These are phyloP conservation scores for Podosphaera fusca DNA, from an alignment of 2,329 filamentous ascomycete species.

Conservation along the genomic window DNA sequence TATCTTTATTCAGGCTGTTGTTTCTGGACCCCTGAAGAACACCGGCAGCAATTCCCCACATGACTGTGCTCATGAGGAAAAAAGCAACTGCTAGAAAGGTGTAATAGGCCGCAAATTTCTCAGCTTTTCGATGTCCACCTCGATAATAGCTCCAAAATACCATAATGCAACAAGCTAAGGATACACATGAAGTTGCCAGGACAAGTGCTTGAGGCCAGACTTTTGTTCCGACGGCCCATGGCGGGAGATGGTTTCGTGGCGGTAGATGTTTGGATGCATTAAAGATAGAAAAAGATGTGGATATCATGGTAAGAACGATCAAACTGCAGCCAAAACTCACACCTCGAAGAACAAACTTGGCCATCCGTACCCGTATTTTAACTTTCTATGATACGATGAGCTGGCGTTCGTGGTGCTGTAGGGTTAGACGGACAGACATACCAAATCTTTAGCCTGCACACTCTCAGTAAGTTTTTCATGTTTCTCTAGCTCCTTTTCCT, in stretches of 20 bases:
- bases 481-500: constrained; percentile 74
- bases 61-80: constrained; percentile 78
- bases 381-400: constrained; percentile 45
- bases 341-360: constrained; percentile 82
- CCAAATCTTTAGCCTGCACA: constrained; percentile 68
- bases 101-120: constrained; percentile 90
- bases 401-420: neutral
- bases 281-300: constrained; percentile 79
- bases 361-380: constrained; percentile 74
- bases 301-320: constrained; percentile 78
- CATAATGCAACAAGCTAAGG: constrained; percentile 52
- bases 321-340: constrained; percentile 95
- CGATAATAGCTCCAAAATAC: constrained; percentile 74
- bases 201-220: constrained; percentile 80
- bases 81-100: constrained; percentile 80
- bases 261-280: constrained; percentile 60
- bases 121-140: constrained; percentile 68
- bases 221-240: constrained; percentile 63
- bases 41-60: constrained; percentile 76
- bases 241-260: constrained; percentile 52
- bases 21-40: constrained; percentile 59
- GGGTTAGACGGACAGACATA: constrained; percentile 25
- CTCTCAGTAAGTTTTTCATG: constrained; percentile 61
- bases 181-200: constrained; percentile 56
- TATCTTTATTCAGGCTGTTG: constrained; percentile 55